Percentiles rank a stretch among this genome's conserved stretches.
phyloP scores from a whole-genome alignment of 1,284 basidiomycete genomes.

The Marasmius sp. region DNA sequence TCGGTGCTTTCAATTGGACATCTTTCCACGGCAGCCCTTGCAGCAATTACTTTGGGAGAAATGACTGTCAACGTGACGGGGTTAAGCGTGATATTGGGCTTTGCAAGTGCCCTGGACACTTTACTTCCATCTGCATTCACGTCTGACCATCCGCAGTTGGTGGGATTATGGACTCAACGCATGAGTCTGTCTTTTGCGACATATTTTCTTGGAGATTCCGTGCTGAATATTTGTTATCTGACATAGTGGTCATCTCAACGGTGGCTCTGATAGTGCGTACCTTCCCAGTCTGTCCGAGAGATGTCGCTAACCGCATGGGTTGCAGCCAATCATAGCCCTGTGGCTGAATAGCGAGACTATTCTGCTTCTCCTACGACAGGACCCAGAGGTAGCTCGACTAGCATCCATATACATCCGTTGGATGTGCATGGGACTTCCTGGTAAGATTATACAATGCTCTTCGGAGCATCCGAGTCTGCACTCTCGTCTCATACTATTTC shows the following conservation, averaged over 20 bases:
- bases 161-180: constrained; percentile 18
- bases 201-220: neutral
- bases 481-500: neutral
- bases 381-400: constrained; percentile 80
- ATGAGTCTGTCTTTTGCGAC: constrained; percentile 10
- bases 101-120: constrained; percentile 18
- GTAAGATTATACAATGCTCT: constrained; percentile 24
- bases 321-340: constrained; percentile 62
- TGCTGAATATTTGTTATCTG: neutral
- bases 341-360: constrained; percentile 86
- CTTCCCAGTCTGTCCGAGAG: neutral
- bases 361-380: constrained; percentile 80
- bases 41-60: constrained; percentile 14
- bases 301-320: neutral
- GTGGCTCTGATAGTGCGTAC: constrained; percentile 4
- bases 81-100: constrained; percentile 13
- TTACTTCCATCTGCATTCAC: constrained; percentile 18
- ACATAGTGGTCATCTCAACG: neutral
- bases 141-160: constrained; percentile 13
- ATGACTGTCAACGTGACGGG: constrained; percentile 16
- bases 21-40: constrained; percentile 11
- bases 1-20: constrained; percentile 15
- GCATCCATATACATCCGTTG: constrained; percentile 80
- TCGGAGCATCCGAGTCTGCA: neutral
- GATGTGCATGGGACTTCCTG: constrained; percentile 81